phyloP scores from a whole-genome alignment of 805 yeast genomes.

The Ogataea dorogensis region DNA sequence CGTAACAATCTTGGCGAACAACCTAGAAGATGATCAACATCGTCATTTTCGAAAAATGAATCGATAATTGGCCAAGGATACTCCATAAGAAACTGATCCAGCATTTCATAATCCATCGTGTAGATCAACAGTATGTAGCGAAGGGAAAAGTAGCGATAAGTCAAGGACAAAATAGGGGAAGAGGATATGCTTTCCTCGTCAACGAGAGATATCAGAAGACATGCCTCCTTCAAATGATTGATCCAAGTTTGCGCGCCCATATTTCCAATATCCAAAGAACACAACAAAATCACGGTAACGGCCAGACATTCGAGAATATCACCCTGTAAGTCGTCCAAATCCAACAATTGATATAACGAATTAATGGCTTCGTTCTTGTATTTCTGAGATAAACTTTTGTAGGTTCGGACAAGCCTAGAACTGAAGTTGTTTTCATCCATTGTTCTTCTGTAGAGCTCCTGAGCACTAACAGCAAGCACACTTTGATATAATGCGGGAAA shows the following conservation, averaged over 20 bases:
- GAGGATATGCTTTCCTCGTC: slow-evolving; percentile 5
- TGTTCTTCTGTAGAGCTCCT: slow-evolving; percentile 23
- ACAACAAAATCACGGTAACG: slow-evolving; percentile 28
- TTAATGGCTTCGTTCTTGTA: slow-evolving; percentile 33
- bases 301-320: slow-evolving; percentile 29
- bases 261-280: slow-evolving; percentile 34
- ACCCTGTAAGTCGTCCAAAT: slow-evolving; percentile 17
- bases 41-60: slow-evolving; percentile 21
- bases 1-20: slow-evolving; percentile 31
- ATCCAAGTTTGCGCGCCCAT: slow-evolving; percentile 31
- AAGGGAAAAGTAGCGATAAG: slow-evolving; percentile 31
- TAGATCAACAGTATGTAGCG: slow-evolving; percentile 29
- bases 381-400: slow-evolving; percentile 14
- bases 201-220: slow-evolving; percentile 25
- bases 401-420: slow-evolving; percentile 3
- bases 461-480: slow-evolving; percentile 27
- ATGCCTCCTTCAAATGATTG: slow-evolving; percentile 31
- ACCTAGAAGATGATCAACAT: slow-evolving; percentile 33
- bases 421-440: slow-evolving; percentile 6
- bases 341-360: slow-evolving; percentile 27
- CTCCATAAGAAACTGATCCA: slow-evolving; percentile 14
- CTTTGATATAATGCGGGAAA: slow-evolving; percentile 26
- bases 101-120: slow-evolving; percentile 23
- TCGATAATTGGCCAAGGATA: slow-evolving; percentile 30
- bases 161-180: slow-evolving; percentile 25